phyloP scores from a whole-genome alignment of 2,329 filamentous ascomycete genomes.

The Rugonectria rugulosa region DNA sequence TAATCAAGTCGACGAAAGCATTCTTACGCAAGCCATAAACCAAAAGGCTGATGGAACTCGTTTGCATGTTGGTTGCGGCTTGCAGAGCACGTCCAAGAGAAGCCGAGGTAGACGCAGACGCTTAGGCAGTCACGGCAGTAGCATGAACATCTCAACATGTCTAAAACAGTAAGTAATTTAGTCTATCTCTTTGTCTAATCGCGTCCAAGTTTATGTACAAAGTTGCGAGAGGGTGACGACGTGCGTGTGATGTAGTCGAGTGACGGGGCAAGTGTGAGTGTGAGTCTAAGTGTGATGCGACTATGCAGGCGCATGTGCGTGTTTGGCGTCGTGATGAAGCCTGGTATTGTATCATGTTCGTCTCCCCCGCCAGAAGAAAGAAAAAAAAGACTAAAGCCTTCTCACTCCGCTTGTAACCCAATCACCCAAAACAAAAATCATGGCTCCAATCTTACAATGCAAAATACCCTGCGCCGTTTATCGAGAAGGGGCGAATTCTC shows the following conservation, averaged over 20 bases:
- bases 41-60: neutral
- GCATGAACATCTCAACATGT: neutral
- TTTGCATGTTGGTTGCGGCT: too few relatives aligned
- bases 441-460: conserved; percentile 28
- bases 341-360: too few relatives aligned
- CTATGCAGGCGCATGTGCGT: conserved; percentile 14
- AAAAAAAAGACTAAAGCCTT: conserved; percentile 12
- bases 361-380: conserved; percentile 2
- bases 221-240: conserved; percentile 21
- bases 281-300: conserved; percentile 17
- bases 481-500: conserved; percentile 24
- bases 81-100: neutral
- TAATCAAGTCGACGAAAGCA: too few relatives aligned
- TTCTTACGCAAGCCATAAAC: neutral
- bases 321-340: conserved; percentile 21
- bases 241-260: conserved; percentile 23
- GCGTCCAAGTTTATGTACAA: conserved; percentile 33
- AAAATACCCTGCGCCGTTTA: conserved; percentile 28
- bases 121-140: too few relatives aligned
- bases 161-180: conserved; percentile 25
- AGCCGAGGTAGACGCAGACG: conserved; percentile 1
- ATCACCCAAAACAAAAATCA: conserved; percentile 19
- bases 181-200: conserved; percentile 29
- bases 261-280: conserved; percentile 17
- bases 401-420: conserved; percentile 19